Conservation (phyloP, 2,329 filamentous ascomycete species). For the Dissoconium aciculare region DNA sequence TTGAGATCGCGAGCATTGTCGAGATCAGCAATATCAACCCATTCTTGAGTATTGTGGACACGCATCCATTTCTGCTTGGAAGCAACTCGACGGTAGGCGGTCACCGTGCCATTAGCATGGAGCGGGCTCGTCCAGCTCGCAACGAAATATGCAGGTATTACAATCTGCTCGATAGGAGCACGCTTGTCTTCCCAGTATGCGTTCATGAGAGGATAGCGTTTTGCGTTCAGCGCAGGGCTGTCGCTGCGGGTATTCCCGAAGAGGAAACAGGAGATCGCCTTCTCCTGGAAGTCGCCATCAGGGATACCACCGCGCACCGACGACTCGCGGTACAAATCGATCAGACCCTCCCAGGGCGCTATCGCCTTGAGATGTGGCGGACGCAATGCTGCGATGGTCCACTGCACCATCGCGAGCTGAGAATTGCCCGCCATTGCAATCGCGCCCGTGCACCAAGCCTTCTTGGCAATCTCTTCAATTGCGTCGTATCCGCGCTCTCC, state of each 20-base stretch:
- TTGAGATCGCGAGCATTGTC: slow-evolving; percentile 26
- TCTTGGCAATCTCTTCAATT: slow-evolving; percentile 28
- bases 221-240: no score
- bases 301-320: slow-evolving; percentile 33
- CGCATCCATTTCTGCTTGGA: slow-evolving; percentile 33
- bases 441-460: slow-evolving; percentile 32
- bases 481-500: slow-evolving; percentile 34
- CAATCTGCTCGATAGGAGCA: slow-evolving; percentile 15
- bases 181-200: slow-evolving; percentile 17
- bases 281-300: no score
- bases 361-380: slow-evolving; percentile 32
- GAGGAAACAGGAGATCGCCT: no score
- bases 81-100: slow-evolving; percentile 27
- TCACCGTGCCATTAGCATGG: slow-evolving; percentile 14
- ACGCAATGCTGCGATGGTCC: slow-evolving; percentile 27
- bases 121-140: slow-evolving; percentile 12
- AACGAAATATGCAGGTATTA: slow-evolving; percentile 15
- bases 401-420: slow-evolving; percentile 28
- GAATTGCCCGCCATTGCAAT: slow-evolving; percentile 34
- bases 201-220: slow-evolving; percentile 10
- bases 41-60: slow-evolving; percentile 30
- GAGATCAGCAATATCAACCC: slow-evolving; percentile 30
- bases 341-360: slow-evolving; percentile 34
- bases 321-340: slow-evolving; percentile 35
- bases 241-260: no score